phyloP scores from a whole-genome alignment of 176 grass and related monocot genomes.

The Oryza australiensis region DNA sequence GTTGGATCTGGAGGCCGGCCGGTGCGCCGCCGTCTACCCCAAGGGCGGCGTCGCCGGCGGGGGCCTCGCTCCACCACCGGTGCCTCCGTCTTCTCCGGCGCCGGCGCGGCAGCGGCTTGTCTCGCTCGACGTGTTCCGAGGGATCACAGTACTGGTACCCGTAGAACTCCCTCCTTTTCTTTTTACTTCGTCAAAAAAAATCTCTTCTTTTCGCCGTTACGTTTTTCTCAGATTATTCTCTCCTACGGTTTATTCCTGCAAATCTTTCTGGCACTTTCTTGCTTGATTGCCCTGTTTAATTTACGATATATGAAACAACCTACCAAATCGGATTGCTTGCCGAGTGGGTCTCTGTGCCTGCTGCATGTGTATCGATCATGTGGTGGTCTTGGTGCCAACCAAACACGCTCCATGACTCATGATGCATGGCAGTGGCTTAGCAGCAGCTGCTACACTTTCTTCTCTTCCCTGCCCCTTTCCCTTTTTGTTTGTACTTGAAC shows the following conservation, averaged over 20 bases:
- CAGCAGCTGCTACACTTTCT: neutral
- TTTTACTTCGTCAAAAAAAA: neutral
- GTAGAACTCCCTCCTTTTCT: neutral
- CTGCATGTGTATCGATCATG: neutral
- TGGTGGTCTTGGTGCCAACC: slow-evolving; percentile 19
- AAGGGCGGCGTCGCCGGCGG: neutral
- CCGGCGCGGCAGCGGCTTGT: slow-evolving; percentile 44
- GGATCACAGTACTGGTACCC: slow-evolving; percentile 67
- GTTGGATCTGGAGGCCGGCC: slow-evolving; percentile 45
- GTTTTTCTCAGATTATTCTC: neutral
- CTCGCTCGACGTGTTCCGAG: slow-evolving; percentile 81
- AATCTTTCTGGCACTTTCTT: neutral
- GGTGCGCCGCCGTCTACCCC: neutral
- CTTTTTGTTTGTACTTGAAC: slow-evolving; percentile 50
- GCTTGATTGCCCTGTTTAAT: slow-evolving; percentile 6
- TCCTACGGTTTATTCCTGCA: neutral
- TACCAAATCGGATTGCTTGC: slow-evolving; percentile 26
- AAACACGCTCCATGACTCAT: slow-evolving; percentile 40
- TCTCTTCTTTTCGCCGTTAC: neutral
- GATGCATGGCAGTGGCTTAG: slow-evolving; percentile 1
- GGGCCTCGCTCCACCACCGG: neutral
- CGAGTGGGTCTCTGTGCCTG: neutral
- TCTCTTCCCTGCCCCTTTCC: neutral
- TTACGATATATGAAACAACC: neutral
- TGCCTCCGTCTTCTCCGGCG: neutral